phyloP scores from a whole-genome alignment of 768 basidiomycete genomes.

The Porphyrellus cyaneotinctus region DNA sequence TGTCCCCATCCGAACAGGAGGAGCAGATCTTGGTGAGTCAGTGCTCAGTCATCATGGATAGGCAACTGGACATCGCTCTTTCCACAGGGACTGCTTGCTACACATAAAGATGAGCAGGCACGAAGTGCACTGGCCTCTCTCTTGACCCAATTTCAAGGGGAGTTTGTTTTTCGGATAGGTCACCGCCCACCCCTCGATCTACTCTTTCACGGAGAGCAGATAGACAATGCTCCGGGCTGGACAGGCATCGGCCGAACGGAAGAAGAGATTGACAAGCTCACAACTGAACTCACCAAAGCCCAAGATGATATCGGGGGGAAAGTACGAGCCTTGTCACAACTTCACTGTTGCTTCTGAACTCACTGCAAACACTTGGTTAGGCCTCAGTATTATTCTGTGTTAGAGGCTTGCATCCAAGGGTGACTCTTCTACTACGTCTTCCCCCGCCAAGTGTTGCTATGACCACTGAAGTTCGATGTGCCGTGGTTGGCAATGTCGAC shows the following conservation, averaged over 20 bases:
- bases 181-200: constrained; percentile 53
- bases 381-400: constrained; percentile 52
- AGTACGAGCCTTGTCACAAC: constrained; percentile 37
- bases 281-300: constrained; percentile 39
- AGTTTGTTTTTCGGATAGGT: constrained; percentile 74
- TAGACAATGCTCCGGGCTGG: constrained; percentile 50
- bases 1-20: constrained; percentile 16
- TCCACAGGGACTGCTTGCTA: constrained; percentile 40
- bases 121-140: constrained; percentile 63
- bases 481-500: constrained; percentile 93
- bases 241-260: constrained; percentile 46
- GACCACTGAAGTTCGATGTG: constrained; percentile 91
- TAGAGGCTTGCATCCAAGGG: constrained; percentile 47
- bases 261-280: constrained; percentile 50
- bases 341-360: neutral
- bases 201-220: constrained; percentile 51
- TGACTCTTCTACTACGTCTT: constrained; percentile 61
- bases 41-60: neutral
- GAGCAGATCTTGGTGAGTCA: constrained; percentile 15
- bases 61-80: neutral
- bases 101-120: constrained; percentile 47
- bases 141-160: constrained; percentile 65
- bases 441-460: constrained; percentile 71
- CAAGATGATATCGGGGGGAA: constrained; percentile 81
- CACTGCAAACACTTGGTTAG: constrained; percentile 30